These are phyloP conservation scores for Ceratocystis destructans DNA, from an alignment of 2,329 filamentous ascomycete genomes.

Conservation along the genomic window DNA sequence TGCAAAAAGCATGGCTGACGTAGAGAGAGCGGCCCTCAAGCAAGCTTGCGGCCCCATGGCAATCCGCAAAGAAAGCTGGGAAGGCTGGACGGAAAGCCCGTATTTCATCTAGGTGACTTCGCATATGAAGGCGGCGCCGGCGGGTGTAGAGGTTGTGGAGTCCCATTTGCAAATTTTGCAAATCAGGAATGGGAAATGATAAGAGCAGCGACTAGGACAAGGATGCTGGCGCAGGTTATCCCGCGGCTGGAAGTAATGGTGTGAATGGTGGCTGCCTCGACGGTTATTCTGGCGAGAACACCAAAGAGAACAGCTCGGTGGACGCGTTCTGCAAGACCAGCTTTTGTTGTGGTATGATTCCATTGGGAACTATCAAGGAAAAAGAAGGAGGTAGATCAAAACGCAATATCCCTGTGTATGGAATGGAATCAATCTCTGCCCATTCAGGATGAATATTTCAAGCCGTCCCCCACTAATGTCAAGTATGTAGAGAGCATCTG, in stretches of 20 bases:
- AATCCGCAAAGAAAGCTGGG: not conserved
- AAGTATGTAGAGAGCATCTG: not conserved
- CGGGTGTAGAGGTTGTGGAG: not conserved
- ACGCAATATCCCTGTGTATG: not conserved
- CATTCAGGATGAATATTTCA: not conserved
- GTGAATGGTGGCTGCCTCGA: not conserved
- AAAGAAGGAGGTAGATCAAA: not conserved
- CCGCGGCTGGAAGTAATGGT: not conserved
- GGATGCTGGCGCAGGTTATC: not conserved
- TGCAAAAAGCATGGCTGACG: slow-evolving; percentile 31
- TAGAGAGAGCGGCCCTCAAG: slow-evolving; percentile 21
- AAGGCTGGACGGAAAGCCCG: not conserved
- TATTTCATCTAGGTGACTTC: not conserved
- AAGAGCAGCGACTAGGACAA: not conserved
- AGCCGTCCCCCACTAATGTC: not conserved
- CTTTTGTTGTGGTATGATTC: not conserved
- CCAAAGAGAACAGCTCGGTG: not conserved
- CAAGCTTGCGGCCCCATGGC: slow-evolving; percentile 17
- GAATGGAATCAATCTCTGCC: not conserved
- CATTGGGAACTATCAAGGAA: not conserved
- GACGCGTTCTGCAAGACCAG: not conserved
- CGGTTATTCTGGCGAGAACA: too few relatives aligned
- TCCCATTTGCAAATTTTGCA: not conserved
- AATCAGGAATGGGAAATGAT: not conserved
- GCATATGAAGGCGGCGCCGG: not conserved